Conservation (phyloP, 139 green algal genomes). For the Trebouxia sp. region DNA sequence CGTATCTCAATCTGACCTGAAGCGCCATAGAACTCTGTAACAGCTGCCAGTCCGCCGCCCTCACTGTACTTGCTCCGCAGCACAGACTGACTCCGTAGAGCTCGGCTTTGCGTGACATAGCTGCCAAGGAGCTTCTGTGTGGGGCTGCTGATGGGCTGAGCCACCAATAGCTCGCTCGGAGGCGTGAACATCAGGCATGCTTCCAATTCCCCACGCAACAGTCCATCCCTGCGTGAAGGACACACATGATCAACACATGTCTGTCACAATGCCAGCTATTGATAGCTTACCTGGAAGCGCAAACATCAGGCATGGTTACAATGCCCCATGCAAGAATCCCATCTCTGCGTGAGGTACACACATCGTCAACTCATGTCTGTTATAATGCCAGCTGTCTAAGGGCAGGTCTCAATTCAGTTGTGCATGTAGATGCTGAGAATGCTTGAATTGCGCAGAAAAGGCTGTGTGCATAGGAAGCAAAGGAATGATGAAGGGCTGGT, state of each 20-base stretch:
- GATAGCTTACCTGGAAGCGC: not conserved
- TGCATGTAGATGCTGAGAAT: too few relatives aligned
- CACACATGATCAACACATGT: too few relatives aligned
- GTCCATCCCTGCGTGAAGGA: slow-evolving; percentile 35
- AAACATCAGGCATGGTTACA: not conserved
- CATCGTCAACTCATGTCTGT: not conserved
- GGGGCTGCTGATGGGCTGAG: slow-evolving; percentile 37
- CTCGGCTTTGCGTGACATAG: not conserved
- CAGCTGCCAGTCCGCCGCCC: slow-evolving; percentile 28
- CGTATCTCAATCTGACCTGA: too few relatives aligned
- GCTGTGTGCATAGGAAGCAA: too few relatives aligned
- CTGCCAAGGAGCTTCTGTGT: slow-evolving; percentile 56
- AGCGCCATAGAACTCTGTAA: slow-evolving; percentile 43
- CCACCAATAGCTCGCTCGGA: slow-evolving; percentile 75
- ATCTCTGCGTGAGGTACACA: too few relatives aligned
- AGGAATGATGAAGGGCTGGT: too few relatives aligned
- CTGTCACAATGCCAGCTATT: not conserved
- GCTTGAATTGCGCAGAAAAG: too few relatives aligned
- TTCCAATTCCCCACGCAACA: slow-evolving; percentile 68
- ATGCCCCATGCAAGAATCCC: not conserved
- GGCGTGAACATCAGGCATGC: slow-evolving; percentile 58
- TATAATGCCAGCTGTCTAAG: not conserved
- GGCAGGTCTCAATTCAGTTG: too few relatives aligned
- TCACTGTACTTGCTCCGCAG: slow-evolving; percentile 20
- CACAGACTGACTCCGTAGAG: slow-evolving; percentile 37